Base-by-base conservation (phyloP, 495 filamentous ascomycete species). In the Xylaria curta region DNA sequence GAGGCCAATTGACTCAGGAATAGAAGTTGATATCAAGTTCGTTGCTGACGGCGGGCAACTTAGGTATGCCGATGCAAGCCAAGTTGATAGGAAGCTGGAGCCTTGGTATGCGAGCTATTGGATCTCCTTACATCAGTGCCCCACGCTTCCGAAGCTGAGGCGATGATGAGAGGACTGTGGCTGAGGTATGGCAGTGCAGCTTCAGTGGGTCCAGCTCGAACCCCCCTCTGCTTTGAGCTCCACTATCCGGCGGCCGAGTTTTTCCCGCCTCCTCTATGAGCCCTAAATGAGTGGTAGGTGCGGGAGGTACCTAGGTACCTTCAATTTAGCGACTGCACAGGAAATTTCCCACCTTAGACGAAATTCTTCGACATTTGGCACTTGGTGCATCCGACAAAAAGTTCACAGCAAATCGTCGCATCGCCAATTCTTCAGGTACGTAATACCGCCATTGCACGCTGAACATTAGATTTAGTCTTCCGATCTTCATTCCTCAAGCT, bases 311-410 rank as follows among this genome's bases (percentile, higher is more conserved):
- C 49, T 66, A 61, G 66, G 75, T 77, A 77, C 70, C 72, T 76
- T 63, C 70, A 69, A 76, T 76, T 79, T 74, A 75, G 76, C 76
- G 76, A 75, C 76, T 75, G 51, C 76, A 79, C 77, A 79, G 75
- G 66, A 76, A 75, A 75, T 79, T 79, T 76, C 77, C 69, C 70
- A 68, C 63, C 71, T 75, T 75, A 73, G 76, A 79, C 76, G 76
- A 76, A 78, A 71, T 78, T 77, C 72, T 64, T 75, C 61, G 72
- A 75, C 70, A 75, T 73, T 70, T 70, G 72, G 58, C 69, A 67
- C 62, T 19, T 76, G 74, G 75, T 64, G 71, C 72, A 68, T 31
- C 58, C 65, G 70, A 72, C 63, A 68, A 72, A 72, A 67, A 49
- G 40, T 68, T 56, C 56, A 62, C 64, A 58, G 40, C 53, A 72